Evolutionary conservation across 768 basidiomycete genomes (phyloP).

Genomic region (Mycena pura): DNA sequence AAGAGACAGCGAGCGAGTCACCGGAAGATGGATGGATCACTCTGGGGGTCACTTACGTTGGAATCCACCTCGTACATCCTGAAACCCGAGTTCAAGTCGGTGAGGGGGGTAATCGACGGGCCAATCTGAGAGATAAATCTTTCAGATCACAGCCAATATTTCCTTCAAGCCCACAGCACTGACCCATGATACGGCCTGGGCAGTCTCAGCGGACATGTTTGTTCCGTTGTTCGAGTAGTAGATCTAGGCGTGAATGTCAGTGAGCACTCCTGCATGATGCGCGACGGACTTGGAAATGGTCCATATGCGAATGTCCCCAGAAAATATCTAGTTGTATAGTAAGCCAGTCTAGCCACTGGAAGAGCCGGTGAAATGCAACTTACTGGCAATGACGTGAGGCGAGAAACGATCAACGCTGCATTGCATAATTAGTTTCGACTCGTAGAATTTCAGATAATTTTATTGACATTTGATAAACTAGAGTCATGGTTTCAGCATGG

Average conservation of each 20-base stretch:
- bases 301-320: constrained; percentile 60
- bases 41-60: constrained; percentile 48
- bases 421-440: constrained; percentile 2
- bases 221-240: constrained; percentile 40
- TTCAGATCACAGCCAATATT: not conserved
- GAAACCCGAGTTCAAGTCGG: constrained; percentile 78
- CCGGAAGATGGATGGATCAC: not conserved
- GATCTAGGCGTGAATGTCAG: constrained; percentile 39
- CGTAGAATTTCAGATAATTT: constrained; percentile 21
- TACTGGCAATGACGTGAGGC: constrained; percentile 78
- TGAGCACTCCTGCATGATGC: constrained; percentile 42
- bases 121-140: constrained; percentile 51
- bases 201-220: constrained; percentile 14
- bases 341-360: constrained; percentile 8
- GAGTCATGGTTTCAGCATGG: constrained; percentile 11
- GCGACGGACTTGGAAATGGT: constrained; percentile 41
- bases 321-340: constrained; percentile 58
- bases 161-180: constrained; percentile 14
- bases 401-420: constrained; percentile 74
- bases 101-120: constrained; percentile 74
- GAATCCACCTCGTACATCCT: constrained; percentile 75
- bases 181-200: constrained; percentile 40
- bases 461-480: constrained; percentile 48
- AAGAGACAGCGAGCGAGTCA: not conserved
- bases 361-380: constrained; percentile 34